A percentile compares a stretch with the other conserved stretches of the same genome.
phyloP scores from a whole-genome alignment of 257 asterid species.

The Solanum rostratum region DNA sequence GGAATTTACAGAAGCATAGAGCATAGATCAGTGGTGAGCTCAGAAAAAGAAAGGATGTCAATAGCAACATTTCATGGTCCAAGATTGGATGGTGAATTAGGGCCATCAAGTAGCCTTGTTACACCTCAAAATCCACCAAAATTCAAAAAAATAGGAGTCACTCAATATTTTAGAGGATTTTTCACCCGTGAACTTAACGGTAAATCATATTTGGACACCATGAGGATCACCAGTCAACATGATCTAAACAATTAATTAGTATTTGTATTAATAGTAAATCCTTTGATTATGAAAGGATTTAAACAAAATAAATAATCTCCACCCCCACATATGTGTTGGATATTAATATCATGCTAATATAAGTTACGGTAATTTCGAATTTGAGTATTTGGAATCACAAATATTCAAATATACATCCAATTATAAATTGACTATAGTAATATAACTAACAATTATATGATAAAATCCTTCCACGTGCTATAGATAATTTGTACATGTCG shows the following conservation, averaged over 20 bases:
- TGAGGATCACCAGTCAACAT: not conserved
- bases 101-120: not conserved
- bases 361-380: no score
- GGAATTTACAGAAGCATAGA: not conserved
- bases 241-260: not conserved
- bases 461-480: no score
- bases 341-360: no score
- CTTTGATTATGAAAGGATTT: not conserved
- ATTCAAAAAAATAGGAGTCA: not conserved
- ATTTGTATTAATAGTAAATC: not conserved
- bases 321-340: not conserved
- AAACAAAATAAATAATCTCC: not conserved
- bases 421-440: no score
- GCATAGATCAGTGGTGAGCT: not conserved
- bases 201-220: not conserved
- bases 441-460: no score
- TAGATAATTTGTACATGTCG: no score
- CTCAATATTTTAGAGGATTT: not conserved
- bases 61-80: not conserved
- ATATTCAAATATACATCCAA: no score
- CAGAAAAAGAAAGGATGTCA: not conserved
- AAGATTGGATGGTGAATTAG: not conserved
- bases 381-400: no score
- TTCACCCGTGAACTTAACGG: not conserved
- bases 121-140: not conserved